Evolutionary conservation across 495 filamentous ascomycete genomes (phyloP), one percentile per base, ranked within the genome.

Genomic region (Penicillium psychrofluorescens): DNA sequence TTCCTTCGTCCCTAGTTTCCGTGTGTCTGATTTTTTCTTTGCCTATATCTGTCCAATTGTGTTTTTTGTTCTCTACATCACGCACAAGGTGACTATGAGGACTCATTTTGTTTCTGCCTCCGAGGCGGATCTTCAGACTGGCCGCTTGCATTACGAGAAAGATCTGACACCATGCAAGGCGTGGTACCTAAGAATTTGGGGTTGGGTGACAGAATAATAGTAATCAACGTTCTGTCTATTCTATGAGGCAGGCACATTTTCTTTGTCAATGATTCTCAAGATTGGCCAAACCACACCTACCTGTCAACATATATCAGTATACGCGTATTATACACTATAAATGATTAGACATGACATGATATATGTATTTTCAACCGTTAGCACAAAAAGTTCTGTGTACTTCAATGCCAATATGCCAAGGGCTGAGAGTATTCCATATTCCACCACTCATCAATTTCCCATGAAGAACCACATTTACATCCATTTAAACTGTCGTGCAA

Each of bases 1-100:
- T 0, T 65, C 70, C 7, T 85, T 82, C 55, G 77, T 84, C 31
- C 71, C 72, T 2, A 40, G 32, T 2, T 84, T 81, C 74, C 57
- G 56, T 43, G 67, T 65, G 6, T 61, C 61, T 40, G 58, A 62
- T 38, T 80, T 80, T 44, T 78, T 80, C 22, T 66, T 71, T 1
- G 64, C 71, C 0, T 81, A 81, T 40, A 64, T 79, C 43, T 75
- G 70, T 38, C 48, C 78, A 1, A 76, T 80, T 12, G 42, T 81
- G 11, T 81, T 78, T 30, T 49, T 63, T 8, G 61, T 72, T 11
- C 53, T 80, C 12, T 78, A 70, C 39, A 15, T 67, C 0, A 72
- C 68, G 1, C 76, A 79, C 57, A 81, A 81, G 55, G 11, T 74
- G 2, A 45, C 65, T 36, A 55, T 52, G 36, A 46, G 63, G 31